Conservation (phyloP, 495 filamentous ascomycete species). For the Penicillium bialowiezense region DNA sequence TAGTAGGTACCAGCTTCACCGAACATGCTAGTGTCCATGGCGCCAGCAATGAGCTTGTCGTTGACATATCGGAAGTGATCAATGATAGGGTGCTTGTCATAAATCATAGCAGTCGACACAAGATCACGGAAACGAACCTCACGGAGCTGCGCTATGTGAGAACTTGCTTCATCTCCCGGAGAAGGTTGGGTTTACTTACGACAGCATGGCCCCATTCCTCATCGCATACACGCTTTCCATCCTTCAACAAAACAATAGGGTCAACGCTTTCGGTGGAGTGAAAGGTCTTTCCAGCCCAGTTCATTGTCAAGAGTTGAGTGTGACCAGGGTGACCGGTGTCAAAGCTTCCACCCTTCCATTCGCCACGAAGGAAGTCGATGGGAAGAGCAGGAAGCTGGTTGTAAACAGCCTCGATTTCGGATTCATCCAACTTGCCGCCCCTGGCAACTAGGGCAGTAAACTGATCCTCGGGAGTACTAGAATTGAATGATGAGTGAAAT, state of each 20-base stretch:
- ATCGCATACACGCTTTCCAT: constrained; percentile 9
- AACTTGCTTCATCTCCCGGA: background rate
- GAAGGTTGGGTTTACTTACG: background rate
- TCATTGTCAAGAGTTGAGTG: background rate
- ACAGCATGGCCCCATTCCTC: constrained; percentile 7
- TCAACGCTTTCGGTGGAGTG: constrained; percentile 15
- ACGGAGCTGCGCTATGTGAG: constrained; percentile 7
- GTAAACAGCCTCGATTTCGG: background rate
- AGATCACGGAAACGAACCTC: constrained; percentile 14
- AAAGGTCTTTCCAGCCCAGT: constrained; percentile 21
- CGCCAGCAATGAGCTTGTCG: constrained; percentile 14
- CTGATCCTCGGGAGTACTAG: background rate
- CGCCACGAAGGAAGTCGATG: constrained; percentile 5
- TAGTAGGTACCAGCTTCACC: constrained; percentile 5
- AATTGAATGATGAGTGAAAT: background rate
- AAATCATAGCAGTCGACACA: constrained; percentile 17
- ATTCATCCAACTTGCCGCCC: background rate
- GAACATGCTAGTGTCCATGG: constrained; percentile 13
- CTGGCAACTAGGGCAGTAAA: background rate
- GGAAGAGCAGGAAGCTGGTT: constrained; percentile 2
- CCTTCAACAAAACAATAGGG: constrained; percentile 16
- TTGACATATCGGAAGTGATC: constrained; percentile 20
- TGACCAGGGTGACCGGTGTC: constrained; percentile 18
- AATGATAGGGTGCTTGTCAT: constrained; percentile 20
- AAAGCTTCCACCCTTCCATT: constrained; percentile 17